Evolutionary conservation across 768 basidiomycete species (phyloP), one percentile per base, ranked within the genome.

Genomic region (Lanmaoa pseudosensibilis): DNA sequence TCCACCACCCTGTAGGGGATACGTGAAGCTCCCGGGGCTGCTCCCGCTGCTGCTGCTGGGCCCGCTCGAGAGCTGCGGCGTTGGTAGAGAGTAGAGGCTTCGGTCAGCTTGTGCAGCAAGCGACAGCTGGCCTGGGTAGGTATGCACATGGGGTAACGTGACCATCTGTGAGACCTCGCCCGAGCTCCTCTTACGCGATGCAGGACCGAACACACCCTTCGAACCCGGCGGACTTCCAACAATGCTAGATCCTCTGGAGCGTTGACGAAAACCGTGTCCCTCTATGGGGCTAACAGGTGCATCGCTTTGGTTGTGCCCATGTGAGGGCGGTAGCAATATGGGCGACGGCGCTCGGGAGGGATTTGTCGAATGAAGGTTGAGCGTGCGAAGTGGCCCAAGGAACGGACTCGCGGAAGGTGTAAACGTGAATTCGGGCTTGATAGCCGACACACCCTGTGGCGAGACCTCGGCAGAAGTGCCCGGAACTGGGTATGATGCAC

Each of bases 361-460:
- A 50, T 81, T 81, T 3, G 86, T 75, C 2, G 85, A 87, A 64
- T 90, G 87, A 43, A 92, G 81, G 63, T 90, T 86, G 55, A 92
- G 79, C 7, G 86, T 86, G 52, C 87, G 80, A 61, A 92, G 73
- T 2, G 88, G 88, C 0, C 86, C 90, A 21, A 92, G 81, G 79
- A 92, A 91, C 1, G 90, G 90, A 56, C 86, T 88, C 2, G 88
- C 86, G 19, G 85, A 86, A 1, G 90, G 90, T 1, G 90, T 90
- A 63, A 80, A 77, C 5, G 70, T 57, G 64, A 77, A 72, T 47
- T 77, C 77, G 23, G 72, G 61, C 41, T 69, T 72, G 52, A 63
- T 51, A 39, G 48, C 57, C 50, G 72, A 48, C 15, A 46, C 30
- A 7, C 60, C 65, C 51, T 58, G 69, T 13, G 64, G 69, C 27